Percentiles rank a stretch among this genome's conserved stretches.
phyloP scores from a whole-genome alignment of 352 stramenopile genomes.

The Globisporangium nunn region DNA sequence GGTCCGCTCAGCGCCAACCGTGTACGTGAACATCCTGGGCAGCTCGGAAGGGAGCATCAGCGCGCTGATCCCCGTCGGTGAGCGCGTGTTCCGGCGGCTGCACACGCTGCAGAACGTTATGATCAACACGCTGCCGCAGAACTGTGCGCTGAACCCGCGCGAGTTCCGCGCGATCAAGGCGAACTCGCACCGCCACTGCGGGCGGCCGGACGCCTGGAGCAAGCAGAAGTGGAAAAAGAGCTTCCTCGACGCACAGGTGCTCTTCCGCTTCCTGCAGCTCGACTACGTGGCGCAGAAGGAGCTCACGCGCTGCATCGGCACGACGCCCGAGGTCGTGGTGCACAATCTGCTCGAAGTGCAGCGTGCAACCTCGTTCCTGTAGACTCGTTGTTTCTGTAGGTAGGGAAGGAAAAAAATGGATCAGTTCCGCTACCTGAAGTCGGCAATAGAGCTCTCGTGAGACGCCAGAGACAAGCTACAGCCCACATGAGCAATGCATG shows the following conservation, averaged over 20 bases:
- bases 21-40: conserved; percentile 75
- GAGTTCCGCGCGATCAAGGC: conserved; percentile 78
- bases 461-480: too few relatives aligned
- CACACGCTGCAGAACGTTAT: conserved; percentile 88
- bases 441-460: too few relatives aligned
- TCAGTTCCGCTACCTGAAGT: too few relatives aligned
- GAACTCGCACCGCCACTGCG: conserved; percentile 51
- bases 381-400: too few relatives aligned
- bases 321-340: conserved; percentile 80
- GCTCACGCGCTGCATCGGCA: conserved; percentile 83
- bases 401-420: not conserved
- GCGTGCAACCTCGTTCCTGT: conserved; percentile 62
- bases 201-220: conserved; percentile 70
- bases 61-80: conserved; percentile 66
- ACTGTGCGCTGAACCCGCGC: conserved; percentile 78
- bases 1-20: conserved; percentile 15
- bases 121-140: conserved; percentile 84
- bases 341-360: conserved; percentile 87
- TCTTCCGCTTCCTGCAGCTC: conserved; percentile 75
- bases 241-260: conserved; percentile 73
- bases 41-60: conserved; percentile 74
- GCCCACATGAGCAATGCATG: too few relatives aligned
- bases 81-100: conserved; percentile 79
- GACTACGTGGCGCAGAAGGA: conserved; percentile 87
- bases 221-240: conserved; percentile 89